Percentiles rank a stretch among this genome's conserved stretches.
phyloP scores from a whole-genome alignment of 768 basidiomycete species.

The Pulveroboletus frians region DNA sequence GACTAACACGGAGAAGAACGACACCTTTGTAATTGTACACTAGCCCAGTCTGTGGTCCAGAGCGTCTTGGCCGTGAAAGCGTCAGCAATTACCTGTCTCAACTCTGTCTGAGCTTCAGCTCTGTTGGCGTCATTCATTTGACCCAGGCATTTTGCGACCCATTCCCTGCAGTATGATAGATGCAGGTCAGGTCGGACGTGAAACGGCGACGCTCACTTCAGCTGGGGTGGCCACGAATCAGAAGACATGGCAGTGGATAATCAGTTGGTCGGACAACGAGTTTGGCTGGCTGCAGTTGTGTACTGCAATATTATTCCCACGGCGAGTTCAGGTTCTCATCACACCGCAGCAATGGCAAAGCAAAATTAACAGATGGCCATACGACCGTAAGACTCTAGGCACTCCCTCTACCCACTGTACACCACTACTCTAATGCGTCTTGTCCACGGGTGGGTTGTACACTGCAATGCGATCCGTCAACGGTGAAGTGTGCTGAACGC shows the following conservation, averaged over 20 bases:
- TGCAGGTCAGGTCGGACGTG: constrained; percentile 6
- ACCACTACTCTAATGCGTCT: constrained; percentile 26
- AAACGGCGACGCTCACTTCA: constrained; percentile 49
- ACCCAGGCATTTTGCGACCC: constrained; percentile 90
- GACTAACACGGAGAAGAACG: constrained; percentile 1
- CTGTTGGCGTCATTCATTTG: constrained; percentile 89
- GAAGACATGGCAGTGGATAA: constrained; percentile 49
- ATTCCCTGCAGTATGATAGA: constrained; percentile 55
- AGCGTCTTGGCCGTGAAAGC: constrained; percentile 80
- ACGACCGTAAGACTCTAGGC: constrained; percentile 26
- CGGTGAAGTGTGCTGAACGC: background rate
- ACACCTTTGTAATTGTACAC: constrained; percentile 82
- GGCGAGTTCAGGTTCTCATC: background rate
- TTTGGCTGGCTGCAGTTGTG: background rate
- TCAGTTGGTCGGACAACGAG: background rate
- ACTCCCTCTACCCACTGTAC: constrained; percentile 3
- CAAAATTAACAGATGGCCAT: constrained; percentile 22
- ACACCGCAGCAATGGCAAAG: background rate
- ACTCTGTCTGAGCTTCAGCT: constrained; percentile 83
- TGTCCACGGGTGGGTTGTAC: constrained; percentile 37
- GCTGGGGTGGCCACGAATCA: constrained; percentile 75
- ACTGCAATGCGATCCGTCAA: constrained; percentile 24
- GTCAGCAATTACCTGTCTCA: constrained; percentile 95
- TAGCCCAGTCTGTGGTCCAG: constrained; percentile 93
- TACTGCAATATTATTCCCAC: constrained; percentile 21